These are phyloP conservation scores for Puccinia coronata DNA, from an alignment of 1,284 basidiomycete genomes.

Conservation along the genomic window DNA sequence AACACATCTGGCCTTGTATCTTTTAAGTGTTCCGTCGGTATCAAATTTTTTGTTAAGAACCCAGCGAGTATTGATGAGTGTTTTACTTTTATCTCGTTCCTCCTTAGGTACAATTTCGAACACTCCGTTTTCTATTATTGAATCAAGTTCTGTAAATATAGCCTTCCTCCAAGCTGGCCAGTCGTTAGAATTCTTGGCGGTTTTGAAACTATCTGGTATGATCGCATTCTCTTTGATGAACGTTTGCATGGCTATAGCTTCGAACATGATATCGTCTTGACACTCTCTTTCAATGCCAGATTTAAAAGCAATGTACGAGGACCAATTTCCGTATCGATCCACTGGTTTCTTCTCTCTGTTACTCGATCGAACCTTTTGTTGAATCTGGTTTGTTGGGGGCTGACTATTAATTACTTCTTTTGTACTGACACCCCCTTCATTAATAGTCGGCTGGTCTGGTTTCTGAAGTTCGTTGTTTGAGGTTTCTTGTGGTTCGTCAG, in stretches of 20 bases:
- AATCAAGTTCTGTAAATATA: conserved; percentile 36
- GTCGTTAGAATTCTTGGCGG: not conserved
- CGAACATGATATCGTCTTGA: not conserved
- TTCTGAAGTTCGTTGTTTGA: not conserved
- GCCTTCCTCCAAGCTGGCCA: conserved; percentile 20
- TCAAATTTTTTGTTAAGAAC: conserved; percentile 38
- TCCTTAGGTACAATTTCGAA: conserved; percentile 32
- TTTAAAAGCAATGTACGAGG: conserved; percentile 15
- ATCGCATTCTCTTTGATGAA: conserved; percentile 22
- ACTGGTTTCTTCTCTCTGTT: conserved; percentile 19
- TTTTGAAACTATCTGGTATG: conserved; percentile 26
- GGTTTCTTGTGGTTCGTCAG: not conserved
- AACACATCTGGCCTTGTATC: conserved; percentile 39
- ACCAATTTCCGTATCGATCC: conserved; percentile 17
- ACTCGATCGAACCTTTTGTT: not conserved
- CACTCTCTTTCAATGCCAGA: not conserved
- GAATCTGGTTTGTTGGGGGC: not conserved
- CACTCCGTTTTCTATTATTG: conserved; percentile 26
- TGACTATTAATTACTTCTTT: conserved; percentile 12
- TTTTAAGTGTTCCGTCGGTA: conserved; percentile 20
- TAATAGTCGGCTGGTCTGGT: not conserved
- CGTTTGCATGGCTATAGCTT: conserved; percentile 17
- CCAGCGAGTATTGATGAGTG: conserved; percentile 32
- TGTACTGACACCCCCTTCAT: not conserved
- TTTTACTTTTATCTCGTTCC: conserved; percentile 10